These are phyloP conservation scores for Paspalum notatum DNA, from an alignment of 176 grass and related monocot genomes.

Conservation along the genomic window DNA sequence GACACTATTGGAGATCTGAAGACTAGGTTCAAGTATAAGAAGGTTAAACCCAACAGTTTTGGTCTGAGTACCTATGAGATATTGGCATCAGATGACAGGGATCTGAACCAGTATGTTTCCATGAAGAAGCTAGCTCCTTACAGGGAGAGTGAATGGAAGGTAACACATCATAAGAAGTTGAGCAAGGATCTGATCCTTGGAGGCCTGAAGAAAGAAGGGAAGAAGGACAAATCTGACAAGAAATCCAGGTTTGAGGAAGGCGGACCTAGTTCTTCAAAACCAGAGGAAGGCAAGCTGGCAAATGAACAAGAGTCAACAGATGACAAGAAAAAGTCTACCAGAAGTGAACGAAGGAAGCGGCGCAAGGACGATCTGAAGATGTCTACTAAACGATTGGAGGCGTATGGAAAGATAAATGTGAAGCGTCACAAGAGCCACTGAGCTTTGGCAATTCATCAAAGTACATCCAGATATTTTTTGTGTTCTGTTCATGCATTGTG, in stretches of 20 bases:
- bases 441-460: constrained; percentile 17
- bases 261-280: constrained; percentile 43
- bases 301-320: constrained; percentile 47
- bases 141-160: constrained; percentile 77
- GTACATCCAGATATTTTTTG: constrained; percentile 38
- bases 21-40: constrained; percentile 86
- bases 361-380: constrained; percentile 63
- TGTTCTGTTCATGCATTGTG: constrained; percentile 8
- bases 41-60: constrained; percentile 69
- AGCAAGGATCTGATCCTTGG: constrained; percentile 73
- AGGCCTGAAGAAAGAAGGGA: constrained; percentile 51
- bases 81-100: constrained; percentile 62
- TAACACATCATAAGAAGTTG: constrained; percentile 73
- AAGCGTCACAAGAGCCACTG: constrained; percentile 68
- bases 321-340: constrained; percentile 54
- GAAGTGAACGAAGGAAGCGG: constrained; percentile 64
- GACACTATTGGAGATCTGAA: constrained; percentile 93
- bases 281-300: constrained; percentile 31
- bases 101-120: constrained; percentile 94
- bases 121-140: constrained; percentile 93
- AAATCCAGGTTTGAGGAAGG: constrained; percentile 40
- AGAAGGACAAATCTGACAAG: constrained; percentile 57
- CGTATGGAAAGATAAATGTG: constrained; percentile 59
- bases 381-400: constrained; percentile 40
- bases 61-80: constrained; percentile 66